phyloP scores from a whole-genome alignment of 306 rosid genomes.

The Prunus armeniaca region DNA sequence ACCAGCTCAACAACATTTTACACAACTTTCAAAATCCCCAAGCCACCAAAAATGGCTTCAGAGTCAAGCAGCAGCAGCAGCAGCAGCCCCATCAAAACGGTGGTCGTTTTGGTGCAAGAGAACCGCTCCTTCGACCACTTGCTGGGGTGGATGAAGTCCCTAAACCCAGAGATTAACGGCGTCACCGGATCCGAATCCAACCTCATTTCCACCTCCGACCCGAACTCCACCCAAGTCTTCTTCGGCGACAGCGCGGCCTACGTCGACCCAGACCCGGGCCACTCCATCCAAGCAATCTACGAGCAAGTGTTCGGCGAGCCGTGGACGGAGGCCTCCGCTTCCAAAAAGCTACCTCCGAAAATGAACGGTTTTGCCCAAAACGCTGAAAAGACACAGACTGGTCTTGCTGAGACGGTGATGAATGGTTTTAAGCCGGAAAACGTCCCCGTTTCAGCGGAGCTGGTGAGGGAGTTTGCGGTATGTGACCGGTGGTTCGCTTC shows the following conservation, averaged over 20 bases:
- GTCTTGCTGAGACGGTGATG: conserved; percentile 56
- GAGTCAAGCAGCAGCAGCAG: conserved; percentile 1
- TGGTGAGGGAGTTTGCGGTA: conserved; percentile 65
- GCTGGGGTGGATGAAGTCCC: conserved; percentile 79
- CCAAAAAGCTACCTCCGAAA: conserved; percentile 36
- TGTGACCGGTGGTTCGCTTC: conserved; percentile 86
- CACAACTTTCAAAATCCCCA: neutral
- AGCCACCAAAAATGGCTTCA: conserved; percentile 11
- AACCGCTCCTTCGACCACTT: conserved; percentile 95
- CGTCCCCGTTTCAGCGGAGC: conserved; percentile 48
- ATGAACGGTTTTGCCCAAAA: conserved; percentile 77
- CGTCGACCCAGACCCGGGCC: conserved; percentile 82
- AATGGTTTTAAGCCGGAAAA: conserved; percentile 59
- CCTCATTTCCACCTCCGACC: conserved; percentile 45
- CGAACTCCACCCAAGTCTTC: conserved; percentile 31
- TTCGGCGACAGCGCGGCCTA: conserved; percentile 40
- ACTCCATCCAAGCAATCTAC: conserved; percentile 62
- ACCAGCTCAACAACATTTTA: neutral
- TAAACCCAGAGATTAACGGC: conserved; percentile 65
- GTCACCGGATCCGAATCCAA: conserved; percentile 54
- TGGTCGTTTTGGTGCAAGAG: conserved; percentile 84
- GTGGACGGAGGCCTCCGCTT: conserved; percentile 50
- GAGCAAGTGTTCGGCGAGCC: conserved; percentile 82
- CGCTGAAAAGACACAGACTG: conserved; percentile 34
- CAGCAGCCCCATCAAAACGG: conserved; percentile 56